Evolutionary conservation across 1,284 basidiomycete species (phyloP).

Genomic region (Austroboletus niveus): DNA sequence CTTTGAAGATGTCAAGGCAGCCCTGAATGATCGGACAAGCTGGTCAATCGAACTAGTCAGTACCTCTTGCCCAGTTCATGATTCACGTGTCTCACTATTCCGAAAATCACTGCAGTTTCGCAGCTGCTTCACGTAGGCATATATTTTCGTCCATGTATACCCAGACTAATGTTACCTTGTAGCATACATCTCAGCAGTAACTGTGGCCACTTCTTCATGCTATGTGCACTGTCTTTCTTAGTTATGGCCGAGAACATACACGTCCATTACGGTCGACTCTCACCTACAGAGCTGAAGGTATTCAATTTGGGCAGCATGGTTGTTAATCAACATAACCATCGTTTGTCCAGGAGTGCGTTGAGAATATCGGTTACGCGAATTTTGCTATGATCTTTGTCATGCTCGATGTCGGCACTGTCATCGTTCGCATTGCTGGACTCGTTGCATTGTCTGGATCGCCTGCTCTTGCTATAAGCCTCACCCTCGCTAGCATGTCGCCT

Average conservation of each 20-base stretch:
- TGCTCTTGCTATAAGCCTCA: conserved; percentile 14
- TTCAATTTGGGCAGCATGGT: neutral
- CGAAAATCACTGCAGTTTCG: conserved; percentile 17
- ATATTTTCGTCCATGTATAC: neutral
- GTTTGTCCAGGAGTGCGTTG: conserved; percentile 11
- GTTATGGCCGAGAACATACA: conserved; percentile 22
- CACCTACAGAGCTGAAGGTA: conserved; percentile 27
- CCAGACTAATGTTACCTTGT: conserved; percentile 1
- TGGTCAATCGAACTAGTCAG: conserved; percentile 29
- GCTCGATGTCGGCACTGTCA: conserved; percentile 21
- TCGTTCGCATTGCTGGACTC: conserved; percentile 18
- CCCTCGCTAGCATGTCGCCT: conserved; percentile 17
- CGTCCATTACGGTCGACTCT: conserved; percentile 23
- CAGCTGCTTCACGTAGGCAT: conserved; percentile 21
- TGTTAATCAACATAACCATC: neutral
- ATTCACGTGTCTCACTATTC: neutral
- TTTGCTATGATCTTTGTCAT: conserved; percentile 20
- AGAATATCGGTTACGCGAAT: conserved; percentile 12
- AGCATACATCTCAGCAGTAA: conserved; percentile 25
- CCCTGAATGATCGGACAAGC: conserved; percentile 14
- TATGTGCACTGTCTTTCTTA: conserved; percentile 15
- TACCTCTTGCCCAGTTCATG: neutral
- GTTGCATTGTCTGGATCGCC: conserved; percentile 14
- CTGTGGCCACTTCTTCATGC: conserved; percentile 8
- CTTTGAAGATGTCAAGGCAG: conserved; percentile 22